Evolutionary conservation across 2,329 filamentous ascomycete genomes (phyloP), one percentile per base, ranked within the genome.

Genomic region (Cadophora malorum): DNA sequence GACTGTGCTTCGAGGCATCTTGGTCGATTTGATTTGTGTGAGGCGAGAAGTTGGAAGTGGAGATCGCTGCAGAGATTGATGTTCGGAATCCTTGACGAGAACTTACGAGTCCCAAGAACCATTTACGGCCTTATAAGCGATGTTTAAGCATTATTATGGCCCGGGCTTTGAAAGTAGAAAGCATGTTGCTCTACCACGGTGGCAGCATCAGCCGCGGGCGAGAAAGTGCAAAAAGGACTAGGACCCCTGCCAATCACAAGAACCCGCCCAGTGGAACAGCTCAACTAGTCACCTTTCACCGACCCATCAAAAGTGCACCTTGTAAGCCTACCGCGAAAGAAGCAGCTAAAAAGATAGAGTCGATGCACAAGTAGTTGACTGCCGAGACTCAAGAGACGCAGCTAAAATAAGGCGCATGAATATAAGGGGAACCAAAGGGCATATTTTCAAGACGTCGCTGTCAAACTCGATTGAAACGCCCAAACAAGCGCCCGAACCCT

Each of bases 221-320:
- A 62, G 59, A 62, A 61, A 62, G 59, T 62, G 59, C 59, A 62
- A 62, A 28, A 62, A 62, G 41, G 9, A 3, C 21, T n/a, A 23
- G 6, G 28, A 62, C 19, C 59, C 41, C 59, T 62, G 41, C 59
- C 59, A 62, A 62, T 62, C 59, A 62, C 16, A 50, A 8, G 4
- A 59, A 59, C 38, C 41, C 59, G 12, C 38, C 59, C 41, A 50
- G 59, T 62, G 59, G 59, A 62, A 62, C 59, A 50, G 12, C 23
- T n/a, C 16, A 23, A 62, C 59, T 62, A 62, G 41, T 21, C 25
- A n/a, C 41, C 59, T 50, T 33, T 35, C 59, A 62, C 59, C 12
- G 41, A 50, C 59, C 38, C 41, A 49, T 62, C 59, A 49, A 62
- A 61, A 62, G 41, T 62, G 59, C 59, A 62, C 59, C 45, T 62